Evolutionary conservation across 1,284 basidiomycete species (phyloP), one percentile per base, ranked within the genome.

Genomic region (Exobasidium rhododendri): DNA sequence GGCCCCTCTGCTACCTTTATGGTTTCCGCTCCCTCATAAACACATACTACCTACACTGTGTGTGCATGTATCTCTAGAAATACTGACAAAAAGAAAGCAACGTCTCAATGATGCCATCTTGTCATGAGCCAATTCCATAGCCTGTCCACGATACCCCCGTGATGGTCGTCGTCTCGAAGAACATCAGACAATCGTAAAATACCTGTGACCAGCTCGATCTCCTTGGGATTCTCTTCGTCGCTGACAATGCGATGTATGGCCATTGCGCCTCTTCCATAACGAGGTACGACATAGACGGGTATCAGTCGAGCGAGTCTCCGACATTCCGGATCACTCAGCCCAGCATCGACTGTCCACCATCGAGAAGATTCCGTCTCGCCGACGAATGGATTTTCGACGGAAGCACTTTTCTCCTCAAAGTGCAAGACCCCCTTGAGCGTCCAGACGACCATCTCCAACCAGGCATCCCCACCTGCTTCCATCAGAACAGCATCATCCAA

Each of bases 1-100:
- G 75, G 77, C 2, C 77, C 77, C 1, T 67, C 62, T 14, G 63
- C 65, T 13, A 56, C 58, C 3, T 71, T 67, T 47, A 56, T 63
- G 6, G 54, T 68, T 31, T 44, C 52, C 14, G 52, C 52, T 31
- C 52, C 40, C 5, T 55, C 52, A 32, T 55, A 50, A 28, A 20
- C 14, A 26, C n/a, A n/a, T n/a, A n/a, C n/a, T n/a, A n/a, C n/a
- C n/a, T n/a, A n/a, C n/a, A n/a, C n/a, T n/a, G n/a, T n/a, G n/a
- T n/a, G n/a, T n/a, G n/a, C 35, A 40, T 40, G 35, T 40, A 40
- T 40, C 35, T 7, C 35, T 40, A 40, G 35, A 40, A 10, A 10
- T 40, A 10, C 17, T 17, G 7, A 10, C 26, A 17, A 24, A 17
- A 2, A 50, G 28, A 6, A 4, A 50, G 28, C 13, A 4, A 6